Percentiles rank a stretch among this genome's conserved stretches.
Evolutionary conservation across 495 filamentous ascomycete genomes (phyloP).

Genomic region (Chaetomium fimeti): DNA sequence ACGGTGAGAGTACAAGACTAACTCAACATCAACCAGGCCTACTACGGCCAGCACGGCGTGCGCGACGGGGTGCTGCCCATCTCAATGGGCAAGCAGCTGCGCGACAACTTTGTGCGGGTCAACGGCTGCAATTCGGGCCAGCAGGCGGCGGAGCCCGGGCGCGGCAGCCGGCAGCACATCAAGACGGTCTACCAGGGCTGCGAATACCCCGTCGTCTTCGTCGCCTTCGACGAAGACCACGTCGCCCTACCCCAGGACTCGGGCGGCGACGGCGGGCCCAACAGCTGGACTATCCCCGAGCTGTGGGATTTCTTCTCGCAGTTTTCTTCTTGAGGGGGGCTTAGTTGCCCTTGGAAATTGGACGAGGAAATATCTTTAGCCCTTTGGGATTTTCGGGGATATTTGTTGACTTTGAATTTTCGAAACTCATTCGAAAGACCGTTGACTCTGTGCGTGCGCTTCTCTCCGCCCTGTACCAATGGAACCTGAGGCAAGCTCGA

Average conservation of each 20-base stretch:
- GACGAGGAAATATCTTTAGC: no score
- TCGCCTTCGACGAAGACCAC: no score
- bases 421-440: no score
- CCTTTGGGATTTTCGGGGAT: neutral
- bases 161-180: neutral
- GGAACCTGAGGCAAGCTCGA: no score
- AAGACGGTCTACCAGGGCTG: constrained; percentile 1
- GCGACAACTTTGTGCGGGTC: neutral
- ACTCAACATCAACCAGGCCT: neutral
- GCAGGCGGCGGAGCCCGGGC: neutral
- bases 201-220: neutral
- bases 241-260: no score
- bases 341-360: no score
- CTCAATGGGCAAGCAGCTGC: neutral
- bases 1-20: no score
- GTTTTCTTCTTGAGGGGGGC: neutral
- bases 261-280: no score
- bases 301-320: neutral
- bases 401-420: neutral
- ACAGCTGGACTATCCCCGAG: no score
- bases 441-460: no score
- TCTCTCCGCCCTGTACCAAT: no score
- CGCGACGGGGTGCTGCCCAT: neutral
- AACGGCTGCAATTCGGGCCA: neutral
- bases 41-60: neutral